Evolutionary conservation across 495 filamentous ascomycete genomes (phyloP).

Genomic region (Friedmanniomyces simplex): DNA sequence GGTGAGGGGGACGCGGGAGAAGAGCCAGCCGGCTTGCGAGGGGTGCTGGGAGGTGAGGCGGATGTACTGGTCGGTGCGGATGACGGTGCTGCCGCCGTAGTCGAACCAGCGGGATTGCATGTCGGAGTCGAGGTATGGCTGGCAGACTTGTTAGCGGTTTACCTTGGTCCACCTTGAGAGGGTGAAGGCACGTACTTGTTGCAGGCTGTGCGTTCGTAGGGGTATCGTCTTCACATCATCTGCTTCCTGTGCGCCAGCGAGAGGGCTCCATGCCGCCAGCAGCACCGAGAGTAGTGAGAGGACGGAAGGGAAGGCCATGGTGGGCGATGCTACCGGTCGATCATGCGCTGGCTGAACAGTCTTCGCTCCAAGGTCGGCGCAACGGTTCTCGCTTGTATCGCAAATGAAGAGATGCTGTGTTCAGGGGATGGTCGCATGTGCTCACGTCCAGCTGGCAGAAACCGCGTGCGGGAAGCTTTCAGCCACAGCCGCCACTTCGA

Average conservation of each 20-base stretch:
- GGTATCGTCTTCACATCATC: constrained; percentile 19
- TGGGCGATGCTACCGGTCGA: not conserved
- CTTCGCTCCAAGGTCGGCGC: not conserved
- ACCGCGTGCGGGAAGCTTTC: not conserved
- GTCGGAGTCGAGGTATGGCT: constrained; percentile 96
- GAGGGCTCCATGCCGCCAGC: constrained; percentile 16
- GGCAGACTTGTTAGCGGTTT: constrained; percentile 11
- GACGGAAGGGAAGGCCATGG: constrained; percentile 2
- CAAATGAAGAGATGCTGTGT: not conserved
- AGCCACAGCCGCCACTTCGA: not conserved
- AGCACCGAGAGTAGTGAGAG: constrained; percentile 11
- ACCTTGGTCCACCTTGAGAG: too few relatives aligned
- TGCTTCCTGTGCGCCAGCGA: constrained; percentile 13
- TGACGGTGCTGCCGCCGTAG: constrained; percentile 91
- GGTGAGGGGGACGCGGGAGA: constrained; percentile 85
- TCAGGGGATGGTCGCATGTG: not conserved
- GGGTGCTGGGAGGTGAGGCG: constrained; percentile 83
- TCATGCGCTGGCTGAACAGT: too few relatives aligned
- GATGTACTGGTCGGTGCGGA: constrained; percentile 91
- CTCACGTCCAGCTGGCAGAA: not conserved
- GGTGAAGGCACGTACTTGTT: constrained; percentile 1
- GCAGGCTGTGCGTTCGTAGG: constrained; percentile 19
- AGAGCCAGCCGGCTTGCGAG: constrained; percentile 85
- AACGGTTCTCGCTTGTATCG: not conserved
- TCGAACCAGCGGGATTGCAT: constrained; percentile 99